Percentiles rank a stretch among this genome's conserved stretches.
These are phyloP conservation scores for Colletotrichum endophyticum DNA, from an alignment of 2,329 filamentous ascomycete species.

Conservation along the genomic window DNA sequence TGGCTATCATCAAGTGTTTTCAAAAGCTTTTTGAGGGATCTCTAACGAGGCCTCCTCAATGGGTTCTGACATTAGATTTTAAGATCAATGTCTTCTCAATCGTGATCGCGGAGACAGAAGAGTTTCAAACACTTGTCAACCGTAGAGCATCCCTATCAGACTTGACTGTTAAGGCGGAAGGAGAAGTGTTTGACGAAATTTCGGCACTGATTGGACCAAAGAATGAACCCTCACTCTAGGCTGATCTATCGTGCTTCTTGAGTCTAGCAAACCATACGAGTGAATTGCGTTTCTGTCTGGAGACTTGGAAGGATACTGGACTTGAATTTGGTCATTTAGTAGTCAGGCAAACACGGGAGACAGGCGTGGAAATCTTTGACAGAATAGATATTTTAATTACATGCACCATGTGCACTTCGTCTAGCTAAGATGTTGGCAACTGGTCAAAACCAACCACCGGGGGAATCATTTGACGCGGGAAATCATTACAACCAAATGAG, in stretches of 20 bases:
- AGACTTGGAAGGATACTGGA: too few species aligned
- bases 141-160: neutral
- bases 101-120: neutral
- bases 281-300: too few species aligned
- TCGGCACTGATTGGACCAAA: neutral
- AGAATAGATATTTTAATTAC: constrained; percentile 2
- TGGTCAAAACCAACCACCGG: constrained; percentile 7
- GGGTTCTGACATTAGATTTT: neutral
- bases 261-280: too few species aligned
- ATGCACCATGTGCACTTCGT: constrained; percentile 3
- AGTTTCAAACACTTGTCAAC: neutral
- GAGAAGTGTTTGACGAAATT: neutral
- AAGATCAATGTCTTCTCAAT: neutral
- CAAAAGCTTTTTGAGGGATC: neutral
- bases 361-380: too few species aligned
- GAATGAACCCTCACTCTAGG: too few species aligned
- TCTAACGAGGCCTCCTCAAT: fast-evolving
- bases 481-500: constrained; percentile 16
- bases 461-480: constrained; percentile 21
- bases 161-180: neutral
- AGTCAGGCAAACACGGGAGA: too few species aligned
- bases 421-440: constrained; percentile 6
- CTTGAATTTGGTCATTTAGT: too few species aligned
- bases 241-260: too few species aligned
- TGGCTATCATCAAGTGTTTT: neutral